Base-by-base conservation (phyloP, 2,329 filamentous ascomycete species). In the Arthrobotrys musiformis region DNA sequence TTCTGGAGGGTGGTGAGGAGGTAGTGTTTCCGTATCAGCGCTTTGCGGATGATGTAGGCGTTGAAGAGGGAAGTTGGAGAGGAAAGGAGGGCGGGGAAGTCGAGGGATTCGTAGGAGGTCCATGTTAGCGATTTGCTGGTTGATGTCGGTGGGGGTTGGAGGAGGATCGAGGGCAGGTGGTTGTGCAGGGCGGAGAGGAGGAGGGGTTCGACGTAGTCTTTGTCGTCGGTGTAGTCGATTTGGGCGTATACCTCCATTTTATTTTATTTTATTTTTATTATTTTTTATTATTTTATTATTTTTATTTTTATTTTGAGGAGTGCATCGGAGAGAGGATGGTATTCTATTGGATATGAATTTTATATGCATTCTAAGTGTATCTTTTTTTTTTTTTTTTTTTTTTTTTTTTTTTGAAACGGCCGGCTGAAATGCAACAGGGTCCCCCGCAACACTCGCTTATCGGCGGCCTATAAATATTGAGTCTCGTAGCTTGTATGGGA, bases 21-120 rank as follows among this genome's bases (percentile, higher is more conserved):
- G 82, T 95, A 98, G 83, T 99, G 95, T 84, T 99, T 99, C 74
- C 95, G 89, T 81, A 98, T 98, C 19, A 99, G 86, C 0, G 95
- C 95, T 86, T 98, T 98, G 70, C 95, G 92, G 82, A 98, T 96
- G 82, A 97, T 88, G 84, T 97, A 98, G 82, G 93, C 92, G 84
- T 97, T 98, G 80, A 92, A 87, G 1, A 97, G 86, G 0, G 88
- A 89, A 0, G 84, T 82, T 0, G 91, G 84, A 80, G 93, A 86
- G 0, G 86, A 83, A 70, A 91, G 86, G 17, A 92, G 88, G 81
- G 91, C 89, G 67, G 92, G 90, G 83, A 97, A 98, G 82, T 97
- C 92, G 74, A 98, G 88, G 46, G 88, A 86, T 83, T 99, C 95
- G 84, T 99, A 99, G 35, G 92, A 89, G 1, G 89, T 88, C 82